phyloP scores from a whole-genome alignment of 2,329 filamentous ascomycete species.

The Aspergillus udagawae region DNA sequence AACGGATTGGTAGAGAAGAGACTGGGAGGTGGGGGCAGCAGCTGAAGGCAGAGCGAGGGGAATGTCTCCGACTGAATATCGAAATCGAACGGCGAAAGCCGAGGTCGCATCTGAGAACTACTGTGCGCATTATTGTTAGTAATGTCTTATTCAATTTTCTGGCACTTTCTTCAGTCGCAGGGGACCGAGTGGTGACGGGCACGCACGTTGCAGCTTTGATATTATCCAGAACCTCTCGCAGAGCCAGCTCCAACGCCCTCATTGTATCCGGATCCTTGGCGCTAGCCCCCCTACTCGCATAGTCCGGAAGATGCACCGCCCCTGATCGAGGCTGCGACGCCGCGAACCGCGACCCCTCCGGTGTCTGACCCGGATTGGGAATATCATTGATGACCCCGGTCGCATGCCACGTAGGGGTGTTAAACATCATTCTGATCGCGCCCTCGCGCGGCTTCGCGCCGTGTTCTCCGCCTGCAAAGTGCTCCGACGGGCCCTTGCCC shows the following conservation, averaged over 20 bases:
- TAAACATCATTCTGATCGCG: slow-evolving; percentile 49
- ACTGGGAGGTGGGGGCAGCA: slow-evolving; percentile 75
- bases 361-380: slow-evolving; percentile 49
- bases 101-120: slow-evolving; percentile 43
- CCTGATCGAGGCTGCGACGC: slow-evolving; percentile 29
- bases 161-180: not conserved
- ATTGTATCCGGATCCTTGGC: slow-evolving; percentile 75
- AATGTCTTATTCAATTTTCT: not conserved
- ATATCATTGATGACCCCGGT: slow-evolving; percentile 77
- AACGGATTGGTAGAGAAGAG: slow-evolving; percentile 79
- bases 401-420: slow-evolving; percentile 67
- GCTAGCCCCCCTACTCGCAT: slow-evolving; percentile 59
- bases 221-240: slow-evolving; percentile 77
- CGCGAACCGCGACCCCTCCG: slow-evolving; percentile 30
- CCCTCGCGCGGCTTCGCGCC: slow-evolving; percentile 32
- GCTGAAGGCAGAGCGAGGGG: slow-evolving; percentile 75
- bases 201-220: slow-evolving; percentile 77
- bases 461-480: slow-evolving; percentile 32
- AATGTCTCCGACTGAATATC: slow-evolving; percentile 83
- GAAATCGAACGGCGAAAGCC: slow-evolving; percentile 63
- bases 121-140: not conserved
- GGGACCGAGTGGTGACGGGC: not conserved
- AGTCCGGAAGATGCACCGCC: slow-evolving; percentile 42
- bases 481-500: slow-evolving; percentile 36
- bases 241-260: slow-evolving; percentile 75